Percentiles rank a stretch among this genome's conserved stretches.
phyloP scores from a whole-genome alignment of 1,139 yeast species.

The Geotrichum fermentans region DNA sequence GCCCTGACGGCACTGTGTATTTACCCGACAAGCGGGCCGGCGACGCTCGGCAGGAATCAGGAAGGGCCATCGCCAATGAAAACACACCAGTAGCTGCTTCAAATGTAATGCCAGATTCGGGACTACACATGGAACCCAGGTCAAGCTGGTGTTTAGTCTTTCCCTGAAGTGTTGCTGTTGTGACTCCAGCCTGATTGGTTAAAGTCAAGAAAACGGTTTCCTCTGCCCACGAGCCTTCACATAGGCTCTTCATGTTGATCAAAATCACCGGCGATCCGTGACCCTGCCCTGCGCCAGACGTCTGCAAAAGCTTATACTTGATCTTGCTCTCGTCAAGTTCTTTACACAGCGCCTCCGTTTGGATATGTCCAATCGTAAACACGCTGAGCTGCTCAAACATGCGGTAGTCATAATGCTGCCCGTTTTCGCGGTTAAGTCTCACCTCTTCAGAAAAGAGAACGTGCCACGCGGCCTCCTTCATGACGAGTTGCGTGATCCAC shows the following conservation, averaged over 20 bases:
- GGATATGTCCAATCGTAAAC: conserved; percentile 30
- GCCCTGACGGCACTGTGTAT: background rate
- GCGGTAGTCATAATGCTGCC: conserved; percentile 22
- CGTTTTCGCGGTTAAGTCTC: conserved; percentile 23
- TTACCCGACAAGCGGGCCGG: conserved; percentile 8
- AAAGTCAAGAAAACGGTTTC: conserved; percentile 24
- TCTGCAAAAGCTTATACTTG: conserved; percentile 27
- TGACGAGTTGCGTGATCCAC: conserved; percentile 33
- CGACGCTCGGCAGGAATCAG: conserved; percentile 16
- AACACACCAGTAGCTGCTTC: conserved; percentile 29
- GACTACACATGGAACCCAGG: conserved; percentile 24
- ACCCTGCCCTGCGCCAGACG: conserved; percentile 11
- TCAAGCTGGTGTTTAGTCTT: conserved; percentile 25
- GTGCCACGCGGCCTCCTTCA: conserved; percentile 32
- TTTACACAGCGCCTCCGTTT: conserved; percentile 28
- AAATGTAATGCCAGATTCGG: conserved; percentile 25
- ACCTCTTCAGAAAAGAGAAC: conserved; percentile 31
- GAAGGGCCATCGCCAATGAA: conserved; percentile 21
- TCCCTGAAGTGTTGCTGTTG: conserved; percentile 29
- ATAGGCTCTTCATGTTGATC: conserved; percentile 25
- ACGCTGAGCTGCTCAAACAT: conserved; percentile 29
- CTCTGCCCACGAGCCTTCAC: conserved; percentile 30
- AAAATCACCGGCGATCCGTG: conserved; percentile 26
- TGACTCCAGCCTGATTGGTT: conserved; percentile 13
- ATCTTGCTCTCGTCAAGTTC: conserved; percentile 28